These are phyloP conservation scores for Collybiopsis luxurians DNA, from an alignment of 768 basidiomycete species.

Conservation along the genomic window DNA sequence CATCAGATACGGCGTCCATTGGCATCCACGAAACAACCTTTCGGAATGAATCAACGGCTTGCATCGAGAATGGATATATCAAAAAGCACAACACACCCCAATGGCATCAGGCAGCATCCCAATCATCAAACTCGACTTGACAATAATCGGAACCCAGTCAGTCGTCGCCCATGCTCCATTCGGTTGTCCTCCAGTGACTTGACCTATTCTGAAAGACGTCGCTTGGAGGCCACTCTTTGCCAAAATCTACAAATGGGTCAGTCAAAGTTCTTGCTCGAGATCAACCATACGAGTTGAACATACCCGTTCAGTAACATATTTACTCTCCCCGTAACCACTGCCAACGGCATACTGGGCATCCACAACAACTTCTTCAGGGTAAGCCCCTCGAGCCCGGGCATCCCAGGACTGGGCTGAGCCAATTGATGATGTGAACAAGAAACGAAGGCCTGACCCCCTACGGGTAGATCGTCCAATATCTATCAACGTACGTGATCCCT, in stretches of 20 bases:
- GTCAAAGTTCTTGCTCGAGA: not conserved
- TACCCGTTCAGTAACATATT: conserved; percentile 35
- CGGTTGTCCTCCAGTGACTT: conserved; percentile 30
- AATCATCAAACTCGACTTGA: conserved; percentile 31
- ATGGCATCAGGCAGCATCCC: not conserved
- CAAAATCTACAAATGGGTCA: conserved; percentile 17
- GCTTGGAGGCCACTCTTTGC: conserved; percentile 27
- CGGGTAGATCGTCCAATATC: conserved; percentile 22
- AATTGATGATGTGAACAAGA: conserved; percentile 30
- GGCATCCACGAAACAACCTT: conserved; percentile 5
- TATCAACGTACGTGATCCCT: conserved; percentile 34
- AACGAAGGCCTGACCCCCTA: conserved; percentile 10
- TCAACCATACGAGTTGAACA: not conserved
- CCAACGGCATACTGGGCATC: conserved; percentile 25
- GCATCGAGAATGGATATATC: too few species aligned
- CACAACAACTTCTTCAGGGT: conserved; percentile 22
- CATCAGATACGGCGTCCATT: not conserved
- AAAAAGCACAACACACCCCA: not conserved
- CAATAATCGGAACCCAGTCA: conserved; percentile 37
- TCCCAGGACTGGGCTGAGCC: conserved; percentile 22
- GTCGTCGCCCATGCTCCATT: conserved; percentile 36
- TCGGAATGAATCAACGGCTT: conserved; percentile 25
- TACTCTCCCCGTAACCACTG: conserved; percentile 33
- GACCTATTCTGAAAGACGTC: conserved; percentile 32
- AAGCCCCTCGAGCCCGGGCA: conserved; percentile 14